phyloP scores from a whole-genome alignment of 331 rosid species.

The Stylosanthes scabra region DNA sequence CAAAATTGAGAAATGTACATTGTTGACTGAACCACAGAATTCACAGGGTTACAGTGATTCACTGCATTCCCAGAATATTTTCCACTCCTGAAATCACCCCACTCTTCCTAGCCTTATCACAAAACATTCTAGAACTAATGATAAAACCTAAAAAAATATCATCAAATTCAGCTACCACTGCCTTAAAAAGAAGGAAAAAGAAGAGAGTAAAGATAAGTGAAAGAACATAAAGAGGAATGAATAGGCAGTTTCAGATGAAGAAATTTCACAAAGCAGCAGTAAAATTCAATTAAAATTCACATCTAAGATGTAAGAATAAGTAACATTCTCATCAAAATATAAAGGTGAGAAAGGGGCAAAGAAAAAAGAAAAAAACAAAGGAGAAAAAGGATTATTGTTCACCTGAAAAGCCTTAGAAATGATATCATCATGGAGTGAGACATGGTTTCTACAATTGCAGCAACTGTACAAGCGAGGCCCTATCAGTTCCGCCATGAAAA shows the following conservation, averaged over 20 bases:
- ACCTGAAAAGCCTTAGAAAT: constrained; percentile 99
- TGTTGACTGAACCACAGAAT: constrained; percentile 7
- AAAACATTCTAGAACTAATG: constrained; percentile 23
- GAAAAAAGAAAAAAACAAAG: not conserved
- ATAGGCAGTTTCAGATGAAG: constrained; percentile 9
- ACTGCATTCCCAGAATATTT: constrained; percentile 19
- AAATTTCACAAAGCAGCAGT: constrained; percentile 9
- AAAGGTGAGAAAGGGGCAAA: not conserved
- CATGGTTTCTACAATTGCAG: constrained; percentile 93
- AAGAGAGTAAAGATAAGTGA: constrained; percentile 3
- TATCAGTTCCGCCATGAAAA: constrained; percentile 77
- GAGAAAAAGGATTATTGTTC: constrained; percentile 30
- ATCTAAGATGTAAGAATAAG: constrained; percentile 23
- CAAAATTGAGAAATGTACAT: constrained; percentile 27
- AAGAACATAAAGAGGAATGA: constrained; percentile 15
- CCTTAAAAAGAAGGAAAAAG: not conserved
- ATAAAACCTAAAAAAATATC: not conserved
- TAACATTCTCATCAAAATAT: not conserved
- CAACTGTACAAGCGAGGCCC: constrained; percentile 97
- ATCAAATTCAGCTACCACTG: constrained; percentile 20
- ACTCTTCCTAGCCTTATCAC: constrained; percentile 13
- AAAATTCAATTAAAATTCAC: constrained; percentile 23
- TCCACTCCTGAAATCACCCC: constrained; percentile 33
- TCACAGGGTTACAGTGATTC: not conserved
- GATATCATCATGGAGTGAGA: constrained; percentile 93